Base-by-base conservation (phyloP, 345 rosid species). In the Hypericum androsaemum region DNA sequence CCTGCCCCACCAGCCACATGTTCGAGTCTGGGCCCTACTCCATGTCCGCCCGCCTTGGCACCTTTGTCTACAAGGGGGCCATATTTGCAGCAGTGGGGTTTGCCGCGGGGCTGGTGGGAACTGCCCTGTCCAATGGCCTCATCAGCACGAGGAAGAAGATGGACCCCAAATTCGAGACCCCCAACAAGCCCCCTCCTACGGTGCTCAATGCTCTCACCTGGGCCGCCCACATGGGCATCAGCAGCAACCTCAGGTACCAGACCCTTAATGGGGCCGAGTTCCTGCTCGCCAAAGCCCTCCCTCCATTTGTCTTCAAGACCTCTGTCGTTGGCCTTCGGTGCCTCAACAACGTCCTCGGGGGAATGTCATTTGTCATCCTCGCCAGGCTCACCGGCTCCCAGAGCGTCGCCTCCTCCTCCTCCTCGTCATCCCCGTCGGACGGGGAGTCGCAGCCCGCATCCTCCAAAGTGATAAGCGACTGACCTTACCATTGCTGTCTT, bases 361-460 rank as follows among this genome's bases (percentile, higher is more conserved):
- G 99, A 8, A 72, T 88, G 89, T 64, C 99, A 3, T 94, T 94
- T 72, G 99, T 94, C 37, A 48, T 80, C 7, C 61, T 94, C 63
- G 99, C 99, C 10, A 85, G 97, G 75, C 10, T 94, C 77, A 94
- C 99, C 0, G 99, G 99, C 13, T 74, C 99, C 5, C 99, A 94
- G 70, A 74, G 84, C 12, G 73, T 69, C 35, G 75, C 9, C 16
- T 71, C 62, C 52, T 16, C 57, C 2, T 50, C 44, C 41, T n/a
- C 55, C 48, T 12, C 16, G 3, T 5, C 52, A 65, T 39, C 28
- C 36, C 15, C 3, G 44, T 8, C 12, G 41, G 32, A 22, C 2
- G 32, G 32, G 32, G 32, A 22, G 1, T 22, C 32, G 32, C 32
- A 22, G 32, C 32, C 32, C 32, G 1, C 32, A 22, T 22, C 32